Evolutionary conservation across 164 flowering plant species (phyloP).

Genomic region (Cinnamomum micranthum): DNA sequence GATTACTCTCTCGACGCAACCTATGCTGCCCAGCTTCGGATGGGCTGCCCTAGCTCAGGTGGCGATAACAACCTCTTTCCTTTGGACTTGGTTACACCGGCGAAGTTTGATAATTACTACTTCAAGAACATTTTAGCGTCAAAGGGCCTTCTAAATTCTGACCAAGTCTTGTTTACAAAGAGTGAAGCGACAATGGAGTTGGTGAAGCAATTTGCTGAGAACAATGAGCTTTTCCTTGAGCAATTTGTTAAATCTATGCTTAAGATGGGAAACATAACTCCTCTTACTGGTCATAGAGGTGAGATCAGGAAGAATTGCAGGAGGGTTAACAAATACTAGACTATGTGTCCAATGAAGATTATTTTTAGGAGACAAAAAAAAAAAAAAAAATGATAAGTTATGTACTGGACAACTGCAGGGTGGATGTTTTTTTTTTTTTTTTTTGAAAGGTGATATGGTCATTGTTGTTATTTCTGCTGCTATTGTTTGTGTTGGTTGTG

Average conservation of each 20-base stretch:
- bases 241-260: conserved; percentile 90
- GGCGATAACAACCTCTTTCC: conserved; percentile 83
- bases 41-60: conserved; percentile 81
- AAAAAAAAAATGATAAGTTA: neutral
- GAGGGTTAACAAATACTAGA: conserved; percentile 35
- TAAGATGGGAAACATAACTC: conserved; percentile 83
- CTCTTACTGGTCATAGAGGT: conserved; percentile 72
- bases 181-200: conserved; percentile 41
- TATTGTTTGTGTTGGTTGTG: too few relatives aligned
- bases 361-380: neutral
- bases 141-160: conserved; percentile 79
- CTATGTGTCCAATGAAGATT: neutral
- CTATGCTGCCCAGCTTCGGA: conserved; percentile 58
- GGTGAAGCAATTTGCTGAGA: conserved; percentile 70
- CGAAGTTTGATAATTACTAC: conserved; percentile 76
- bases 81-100: conserved; percentile 63
- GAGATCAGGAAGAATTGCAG: conserved; percentile 89
- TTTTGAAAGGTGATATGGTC: neutral
- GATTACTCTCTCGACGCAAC: conserved; percentile 56
- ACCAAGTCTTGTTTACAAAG: conserved; percentile 65
- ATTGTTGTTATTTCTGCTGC: too few relatives aligned
- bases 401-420: too few relatives aligned
- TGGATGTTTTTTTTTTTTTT: neutral
- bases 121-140: conserved; percentile 69
- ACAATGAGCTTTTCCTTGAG: conserved; percentile 57